Evolutionary conservation across 305 asterid genomes (phyloP).

Genomic region (Caryopteris hybrid): DNA sequence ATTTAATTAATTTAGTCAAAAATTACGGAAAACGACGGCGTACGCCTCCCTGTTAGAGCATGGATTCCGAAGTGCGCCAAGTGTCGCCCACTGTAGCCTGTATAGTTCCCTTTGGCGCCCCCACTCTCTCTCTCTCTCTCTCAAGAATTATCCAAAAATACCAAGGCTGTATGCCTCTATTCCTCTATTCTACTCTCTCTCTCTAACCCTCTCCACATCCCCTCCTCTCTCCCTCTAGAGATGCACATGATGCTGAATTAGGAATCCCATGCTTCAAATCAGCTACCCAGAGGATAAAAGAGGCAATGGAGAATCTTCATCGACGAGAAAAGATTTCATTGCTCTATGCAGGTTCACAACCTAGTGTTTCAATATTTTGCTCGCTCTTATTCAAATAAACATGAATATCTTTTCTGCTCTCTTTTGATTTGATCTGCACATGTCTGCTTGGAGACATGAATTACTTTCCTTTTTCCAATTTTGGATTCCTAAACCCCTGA

Average conservation of each 20-base stretch:
- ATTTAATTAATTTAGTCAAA: too few relatives aligned
- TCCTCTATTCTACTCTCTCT: slow-evolving; percentile 21
- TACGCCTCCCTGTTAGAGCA: neutral
- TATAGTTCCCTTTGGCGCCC: neutral
- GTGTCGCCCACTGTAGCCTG: neutral
- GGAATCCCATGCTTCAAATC: slow-evolving; percentile 23
- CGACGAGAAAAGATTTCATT: neutral
- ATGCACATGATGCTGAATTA: slow-evolving; percentile 9
- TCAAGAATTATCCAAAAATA: slow-evolving; percentile 26
- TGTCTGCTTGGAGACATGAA: neutral
- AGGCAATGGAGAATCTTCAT: slow-evolving; percentile 6
- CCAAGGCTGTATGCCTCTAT: neutral
- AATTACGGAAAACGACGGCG: neutral
- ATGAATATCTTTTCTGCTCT: neutral
- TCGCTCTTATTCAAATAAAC: neutral
- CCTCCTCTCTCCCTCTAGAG: slow-evolving; percentile 16
- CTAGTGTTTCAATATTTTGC: neutral
- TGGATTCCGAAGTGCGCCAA: slow-evolving; percentile 20
- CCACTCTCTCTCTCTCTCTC: slow-evolving; percentile 2
- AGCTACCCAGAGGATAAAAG: neutral
- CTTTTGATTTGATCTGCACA: slow-evolving; percentile 19
- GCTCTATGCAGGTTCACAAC: slow-evolving; percentile 21
- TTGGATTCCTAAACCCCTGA: slow-evolving; percentile 15
- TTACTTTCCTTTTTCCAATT: neutral
- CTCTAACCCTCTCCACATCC: too few relatives aligned